Evolutionary conservation across 768 basidiomycete species (phyloP).

Genomic region (Chalciporus sphaerocephalus): DNA sequence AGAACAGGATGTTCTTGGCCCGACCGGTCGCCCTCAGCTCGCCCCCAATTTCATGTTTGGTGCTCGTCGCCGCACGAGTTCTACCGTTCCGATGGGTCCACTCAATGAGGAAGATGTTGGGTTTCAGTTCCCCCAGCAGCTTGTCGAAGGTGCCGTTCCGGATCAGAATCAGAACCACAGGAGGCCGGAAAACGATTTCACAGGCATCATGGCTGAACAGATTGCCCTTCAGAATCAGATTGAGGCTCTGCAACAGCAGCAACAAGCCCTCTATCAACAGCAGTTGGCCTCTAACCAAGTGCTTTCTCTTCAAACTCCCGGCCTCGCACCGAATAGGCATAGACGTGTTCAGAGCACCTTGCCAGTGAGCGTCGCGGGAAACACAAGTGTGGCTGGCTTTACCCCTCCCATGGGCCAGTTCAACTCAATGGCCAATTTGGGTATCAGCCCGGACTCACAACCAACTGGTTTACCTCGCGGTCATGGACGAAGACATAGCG

Average conservation of each 20-base stretch:
- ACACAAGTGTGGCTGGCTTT: conserved; percentile 34
- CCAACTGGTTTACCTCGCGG: conserved; percentile 67
- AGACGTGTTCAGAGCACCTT: conserved; percentile 85
- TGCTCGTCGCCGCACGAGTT: conserved; percentile 50
- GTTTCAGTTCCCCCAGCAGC: conserved; percentile 80
- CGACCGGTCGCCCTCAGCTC: conserved; percentile 81
- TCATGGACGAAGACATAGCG: conserved; percentile 86
- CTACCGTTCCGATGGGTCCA: conserved; percentile 55
- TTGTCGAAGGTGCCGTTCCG: conserved; percentile 23
- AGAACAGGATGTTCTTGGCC: conserved; percentile 58
- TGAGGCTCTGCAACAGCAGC: conserved; percentile 85
- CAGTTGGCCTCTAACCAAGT: conserved; percentile 87
- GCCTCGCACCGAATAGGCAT: conserved; percentile 68
- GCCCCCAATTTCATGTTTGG: conserved; percentile 94
- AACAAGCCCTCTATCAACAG: conserved; percentile 85
- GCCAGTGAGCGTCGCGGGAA: conserved; percentile 51
- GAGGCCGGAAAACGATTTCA: conserved; percentile 69
- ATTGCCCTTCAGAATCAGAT: conserved; percentile 89
- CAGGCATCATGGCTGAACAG: conserved; percentile 95
- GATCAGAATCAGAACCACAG: conserved; percentile 44
- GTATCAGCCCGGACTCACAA: conserved; percentile 63
- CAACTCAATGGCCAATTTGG: conserved; percentile 46
- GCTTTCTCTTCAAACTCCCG: conserved; percentile 72
- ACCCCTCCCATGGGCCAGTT: conserved; percentile 59
- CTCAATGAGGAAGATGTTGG: conserved; percentile 75